Conservation (phyloP, 1,284 basidiomycete genomes). For the Fomes fomentarius region DNA sequence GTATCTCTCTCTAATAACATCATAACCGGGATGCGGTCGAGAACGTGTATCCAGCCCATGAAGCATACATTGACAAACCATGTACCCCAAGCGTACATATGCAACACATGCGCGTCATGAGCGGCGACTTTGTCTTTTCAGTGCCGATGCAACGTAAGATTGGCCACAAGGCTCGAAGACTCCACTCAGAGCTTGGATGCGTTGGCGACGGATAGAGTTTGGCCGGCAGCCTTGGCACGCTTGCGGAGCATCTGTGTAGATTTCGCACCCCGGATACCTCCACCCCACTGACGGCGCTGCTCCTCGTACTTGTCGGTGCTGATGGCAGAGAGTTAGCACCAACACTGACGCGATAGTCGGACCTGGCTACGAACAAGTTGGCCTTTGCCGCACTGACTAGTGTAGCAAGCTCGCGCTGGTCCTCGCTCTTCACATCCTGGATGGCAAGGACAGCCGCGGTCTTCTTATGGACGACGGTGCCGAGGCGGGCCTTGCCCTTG, state of each 20-base stretch:
- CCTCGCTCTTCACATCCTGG: conserved; percentile 95
- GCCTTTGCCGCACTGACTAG: conserved; percentile 95
- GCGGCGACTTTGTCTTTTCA: conserved; percentile 20
- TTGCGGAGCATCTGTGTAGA: conserved; percentile 91
- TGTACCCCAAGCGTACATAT: conserved; percentile 23
- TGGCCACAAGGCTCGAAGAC: conserved; percentile 1
- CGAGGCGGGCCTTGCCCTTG: conserved; percentile 97
- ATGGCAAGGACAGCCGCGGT: conserved; percentile 71
- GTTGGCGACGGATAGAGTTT: conserved; percentile 55
- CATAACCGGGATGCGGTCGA: too few relatives aligned
- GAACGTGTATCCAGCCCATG: too few relatives aligned
- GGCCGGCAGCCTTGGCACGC: conserved; percentile 90
- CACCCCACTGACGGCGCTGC: conserved; percentile 91
- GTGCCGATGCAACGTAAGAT: conserved; percentile 8
- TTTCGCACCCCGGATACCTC: conserved; percentile 94
- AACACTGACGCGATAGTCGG: too few relatives aligned
- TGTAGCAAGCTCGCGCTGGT: conserved; percentile 91
- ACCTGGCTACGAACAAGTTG: conserved; percentile 81
- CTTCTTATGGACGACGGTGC: conserved; percentile 48
- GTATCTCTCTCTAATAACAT: too few relatives aligned
- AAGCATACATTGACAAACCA: conserved; percentile 24
- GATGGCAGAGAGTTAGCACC: too few relatives aligned
- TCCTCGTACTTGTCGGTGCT: conserved; percentile 97
- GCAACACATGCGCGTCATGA: conserved; percentile 10
- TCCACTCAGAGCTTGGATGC: conserved; percentile 61